phyloP scores from a whole-genome alignment of 2,329 filamentous ascomycete genomes.

The Aspergillus sojae region DNA sequence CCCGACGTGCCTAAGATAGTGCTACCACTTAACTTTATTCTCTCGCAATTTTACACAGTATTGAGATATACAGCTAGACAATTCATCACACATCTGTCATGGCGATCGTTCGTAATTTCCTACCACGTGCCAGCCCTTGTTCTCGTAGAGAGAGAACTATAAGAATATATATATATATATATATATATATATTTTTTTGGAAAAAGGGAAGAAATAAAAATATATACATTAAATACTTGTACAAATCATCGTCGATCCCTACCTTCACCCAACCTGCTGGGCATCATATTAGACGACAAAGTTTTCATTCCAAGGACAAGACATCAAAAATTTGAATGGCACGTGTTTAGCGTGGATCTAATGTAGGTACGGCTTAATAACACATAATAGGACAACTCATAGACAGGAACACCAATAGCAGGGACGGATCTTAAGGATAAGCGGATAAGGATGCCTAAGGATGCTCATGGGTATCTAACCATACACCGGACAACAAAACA shows the following conservation, averaged over 20 bases:
- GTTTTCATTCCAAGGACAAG: neutral
- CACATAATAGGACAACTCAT: conserved; percentile 5
- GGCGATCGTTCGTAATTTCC: neutral
- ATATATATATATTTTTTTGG: too few species aligned
- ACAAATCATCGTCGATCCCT: neutral
- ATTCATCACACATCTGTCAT: too few species aligned
- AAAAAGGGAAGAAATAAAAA: neutral
- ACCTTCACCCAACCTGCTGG: neutral
- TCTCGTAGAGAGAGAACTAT: neutral
- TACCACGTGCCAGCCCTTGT: neutral
- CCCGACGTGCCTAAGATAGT: neutral
- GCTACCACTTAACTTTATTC: neutral
- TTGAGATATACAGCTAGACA: too few species aligned
- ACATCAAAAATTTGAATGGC: neutral
- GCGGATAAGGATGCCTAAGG: conserved; percentile 12
- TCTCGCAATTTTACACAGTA: neutral
- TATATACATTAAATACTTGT: neutral
- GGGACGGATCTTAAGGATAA: conserved; percentile 12
- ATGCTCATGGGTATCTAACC: conserved; percentile 33
- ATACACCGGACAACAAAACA: conserved; percentile 24
- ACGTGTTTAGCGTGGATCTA: neutral
- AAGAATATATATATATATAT: neutral
- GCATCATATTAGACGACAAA: neutral
- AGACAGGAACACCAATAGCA: conserved; percentile 13
- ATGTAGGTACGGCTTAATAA: neutral